A percentile compares a stretch with the other conserved stretches of the same genome.
Conservation (phyloP, 1,139 yeast species). For the Hansenula sp. region DNA sequence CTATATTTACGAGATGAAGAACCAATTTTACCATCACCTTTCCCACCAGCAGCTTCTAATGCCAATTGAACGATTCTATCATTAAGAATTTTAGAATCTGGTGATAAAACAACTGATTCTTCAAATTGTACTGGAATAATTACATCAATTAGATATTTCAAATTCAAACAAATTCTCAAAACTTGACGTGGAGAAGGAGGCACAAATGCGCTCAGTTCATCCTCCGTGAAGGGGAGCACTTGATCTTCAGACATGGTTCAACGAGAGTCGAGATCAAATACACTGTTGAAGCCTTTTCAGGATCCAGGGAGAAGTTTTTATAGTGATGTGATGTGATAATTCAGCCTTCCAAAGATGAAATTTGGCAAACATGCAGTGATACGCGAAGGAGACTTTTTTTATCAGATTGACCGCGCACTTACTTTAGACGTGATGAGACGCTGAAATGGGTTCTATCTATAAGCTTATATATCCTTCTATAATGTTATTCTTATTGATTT, state of each 20-base stretch:
- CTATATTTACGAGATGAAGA: conserved; percentile 60
- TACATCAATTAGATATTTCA: conserved; percentile 68
- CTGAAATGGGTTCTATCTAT: too few relatives aligned
- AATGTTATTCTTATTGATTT: too few relatives aligned
- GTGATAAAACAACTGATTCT: conserved; percentile 43
- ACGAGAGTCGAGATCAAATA: too few relatives aligned
- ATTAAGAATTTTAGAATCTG: conserved; percentile 61
- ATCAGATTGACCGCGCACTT: too few relatives aligned
- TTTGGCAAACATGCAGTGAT: background rate
- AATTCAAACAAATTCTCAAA: conserved; percentile 66
- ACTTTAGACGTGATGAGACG: too few relatives aligned
- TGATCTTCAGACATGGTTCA: conserved; percentile 1
- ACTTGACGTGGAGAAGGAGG: conserved; percentile 67
- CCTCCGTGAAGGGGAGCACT: conserved; percentile 16
- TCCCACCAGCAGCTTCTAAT: conserved; percentile 78
- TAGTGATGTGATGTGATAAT: too few relatives aligned
- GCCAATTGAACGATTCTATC: conserved; percentile 55
- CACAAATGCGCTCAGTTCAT: conserved; percentile 15
- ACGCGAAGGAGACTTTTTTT: background rate
- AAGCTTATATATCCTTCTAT: too few relatives aligned
- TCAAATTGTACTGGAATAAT: conserved; percentile 63
- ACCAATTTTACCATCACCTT: conserved; percentile 53
- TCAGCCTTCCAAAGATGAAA: background rate
- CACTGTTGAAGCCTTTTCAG: too few relatives aligned
- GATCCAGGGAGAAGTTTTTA: too few relatives aligned